These are phyloP conservation scores for Aspergillus affinis DNA, from an alignment of 495 filamentous ascomycete genomes.

Conservation along the genomic window DNA sequence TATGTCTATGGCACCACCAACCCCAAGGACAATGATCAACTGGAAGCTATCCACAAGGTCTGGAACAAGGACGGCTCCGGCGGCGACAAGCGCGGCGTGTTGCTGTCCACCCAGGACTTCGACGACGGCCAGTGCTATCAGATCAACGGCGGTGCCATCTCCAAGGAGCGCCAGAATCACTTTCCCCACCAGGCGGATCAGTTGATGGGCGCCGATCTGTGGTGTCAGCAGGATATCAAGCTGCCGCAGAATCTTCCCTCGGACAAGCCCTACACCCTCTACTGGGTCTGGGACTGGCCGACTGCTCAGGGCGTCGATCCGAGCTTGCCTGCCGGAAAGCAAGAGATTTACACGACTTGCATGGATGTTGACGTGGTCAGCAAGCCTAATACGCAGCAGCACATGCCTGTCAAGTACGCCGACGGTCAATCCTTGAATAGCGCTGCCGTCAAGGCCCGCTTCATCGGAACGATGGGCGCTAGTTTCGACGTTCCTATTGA, in stretches of 20 bases:
- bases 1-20: conserved; percentile 81
- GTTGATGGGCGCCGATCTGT: conserved; percentile 54
- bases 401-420: conserved; percentile 22
- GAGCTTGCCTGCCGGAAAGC: conserved; percentile 50
- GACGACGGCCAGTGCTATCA: conserved; percentile 88
- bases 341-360: conserved; percentile 79
- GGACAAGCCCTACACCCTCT: conserved; percentile 66
- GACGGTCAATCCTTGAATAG: conserved; percentile 37
- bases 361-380: conserved; percentile 68
- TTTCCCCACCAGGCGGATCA: conserved; percentile 45
- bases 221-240: conserved; percentile 75
- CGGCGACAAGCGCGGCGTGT: conserved; percentile 68
- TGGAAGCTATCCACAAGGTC: conserved; percentile 64
- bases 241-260: conserved; percentile 57
- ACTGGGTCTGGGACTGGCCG: conserved; percentile 96
- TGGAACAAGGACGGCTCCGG: conserved; percentile 79
- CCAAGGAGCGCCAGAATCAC: conserved; percentile 48
- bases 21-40: conserved; percentile 57
- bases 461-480: conserved; percentile 25
- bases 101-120: conserved; percentile 71
- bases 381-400: conserved; percentile 16
- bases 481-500: neutral
- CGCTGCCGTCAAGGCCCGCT: conserved; percentile 38
- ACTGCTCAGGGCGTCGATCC: conserved; percentile 48
- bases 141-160: conserved; percentile 53